Base-by-base conservation (phyloP, 2,329 filamentous ascomycete genomes). In the Coniochaeta hoffmannii region DNA sequence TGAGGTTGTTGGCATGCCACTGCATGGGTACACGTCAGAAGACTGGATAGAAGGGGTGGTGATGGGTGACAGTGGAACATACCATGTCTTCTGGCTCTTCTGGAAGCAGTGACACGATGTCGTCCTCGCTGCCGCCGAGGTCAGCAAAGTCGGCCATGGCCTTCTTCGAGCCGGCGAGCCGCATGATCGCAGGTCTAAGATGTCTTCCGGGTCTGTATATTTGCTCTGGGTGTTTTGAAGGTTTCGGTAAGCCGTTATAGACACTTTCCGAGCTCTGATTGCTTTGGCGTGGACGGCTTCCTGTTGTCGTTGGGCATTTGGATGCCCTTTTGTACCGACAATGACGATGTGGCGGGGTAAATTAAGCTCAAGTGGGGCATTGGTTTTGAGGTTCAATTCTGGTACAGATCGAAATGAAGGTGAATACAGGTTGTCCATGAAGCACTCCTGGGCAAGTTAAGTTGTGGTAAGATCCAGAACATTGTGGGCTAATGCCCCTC, bases 1-100 rank as follows among this genome's bases (percentile, higher is more conserved):
- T 82, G 58, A 85, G 73, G 69, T 84, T 84, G 67, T 84, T 82
- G 61, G 79, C 79, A 59, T 84, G 80, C 81, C 81, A 84, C 68
- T 61, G 35, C 2, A 3, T 17, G n/a, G n/a, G n/a, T n/a, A n/a
- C n/a, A 8, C 28, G 51, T 36, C 24, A 36, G 49, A 50, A 38
- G 2, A 28, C 44, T n/a, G 30, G 38, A n/a, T 2, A 5, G 38
- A 24, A 24, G 38, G 22, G 38, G 3, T 9, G 10, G 17, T 26
- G 5, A 26, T 26, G 46, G 36, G 19, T 14, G 10, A 46, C 46
- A 55, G 26, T 36, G 49, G 53, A 17, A 60, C 70, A 57, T 55
- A 76, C 74, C 73, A 78, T 77, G 34, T 53, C 50, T 30, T 53
- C 50, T 4, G 50, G 50, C 17, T 53, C 50, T 54, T 76, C 74